phyloP scores from a whole-genome alignment of 2,329 filamentous ascomycete genomes.

The Neospermospora avenae region DNA sequence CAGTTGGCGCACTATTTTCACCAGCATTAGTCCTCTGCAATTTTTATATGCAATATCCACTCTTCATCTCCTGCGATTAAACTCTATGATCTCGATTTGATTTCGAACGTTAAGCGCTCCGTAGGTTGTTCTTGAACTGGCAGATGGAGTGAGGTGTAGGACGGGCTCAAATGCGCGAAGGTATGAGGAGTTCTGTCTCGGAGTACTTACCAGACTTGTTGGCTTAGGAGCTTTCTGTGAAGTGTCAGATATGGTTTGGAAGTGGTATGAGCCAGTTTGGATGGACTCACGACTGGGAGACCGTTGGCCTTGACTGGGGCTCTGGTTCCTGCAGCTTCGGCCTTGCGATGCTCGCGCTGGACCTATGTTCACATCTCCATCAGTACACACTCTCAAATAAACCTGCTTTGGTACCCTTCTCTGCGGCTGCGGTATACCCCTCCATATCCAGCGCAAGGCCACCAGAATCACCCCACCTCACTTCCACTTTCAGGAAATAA shows the following conservation, averaged over 20 bases:
- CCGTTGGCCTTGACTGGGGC: constrained; percentile 53
- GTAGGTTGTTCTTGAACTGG: not conserved
- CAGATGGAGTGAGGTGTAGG: not conserved
- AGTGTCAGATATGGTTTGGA: too few species aligned
- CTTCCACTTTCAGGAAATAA: not conserved
- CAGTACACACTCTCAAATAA: constrained; percentile 1
- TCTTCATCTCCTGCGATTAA: not conserved
- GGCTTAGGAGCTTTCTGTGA: too few species aligned
- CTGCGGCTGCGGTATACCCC: too few species aligned
- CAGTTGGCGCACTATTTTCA: constrained; percentile 46
- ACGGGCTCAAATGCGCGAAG: not conserved
- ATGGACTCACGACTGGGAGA: constrained; percentile 45
- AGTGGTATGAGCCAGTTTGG: not conserved
- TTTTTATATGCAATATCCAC: not conserved
- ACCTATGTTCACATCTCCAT: constrained; percentile 36
- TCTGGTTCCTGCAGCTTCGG: constrained; percentile 51
- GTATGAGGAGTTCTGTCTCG: not conserved
- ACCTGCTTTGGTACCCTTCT: not conserved
- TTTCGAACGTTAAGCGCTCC: not conserved
- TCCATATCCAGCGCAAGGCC: not conserved
- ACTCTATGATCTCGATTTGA: not conserved
- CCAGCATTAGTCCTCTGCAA: not conserved
- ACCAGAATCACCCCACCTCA: not conserved
- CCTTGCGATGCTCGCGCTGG: constrained; percentile 53
- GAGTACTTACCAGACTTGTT: constrained; percentile 36